A percentile compares a stretch with the other conserved stretches of the same genome.
These are phyloP conservation scores for Kazachstania psychrophila DNA, from an alignment of 805 yeast species.

Conservation along the genomic window DNA sequence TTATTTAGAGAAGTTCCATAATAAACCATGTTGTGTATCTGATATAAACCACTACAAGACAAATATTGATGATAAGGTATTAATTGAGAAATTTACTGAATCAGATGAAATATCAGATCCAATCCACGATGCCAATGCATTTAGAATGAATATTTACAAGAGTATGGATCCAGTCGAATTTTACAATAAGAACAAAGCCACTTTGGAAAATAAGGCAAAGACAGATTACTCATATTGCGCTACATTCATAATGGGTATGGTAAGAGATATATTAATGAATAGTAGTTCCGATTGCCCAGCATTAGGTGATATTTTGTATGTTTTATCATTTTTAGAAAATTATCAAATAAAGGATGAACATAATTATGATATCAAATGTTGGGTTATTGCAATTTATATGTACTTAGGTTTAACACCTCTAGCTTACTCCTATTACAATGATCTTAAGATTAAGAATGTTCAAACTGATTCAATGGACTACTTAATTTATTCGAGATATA, in stretches of 20 bases:
- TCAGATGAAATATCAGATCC: slow-evolving; percentile 18
- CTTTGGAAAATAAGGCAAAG: slow-evolving; percentile 35
- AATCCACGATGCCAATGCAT: slow-evolving; percentile 43
- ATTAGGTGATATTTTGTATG: slow-evolving; percentile 28
- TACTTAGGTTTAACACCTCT: slow-evolving; percentile 44
- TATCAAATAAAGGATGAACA: slow-evolving; percentile 50
- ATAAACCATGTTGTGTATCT: slow-evolving; percentile 55
- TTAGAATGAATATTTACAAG: slow-evolving; percentile 19
- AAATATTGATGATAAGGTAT: slow-evolving; percentile 20
- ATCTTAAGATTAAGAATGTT: slow-evolving; percentile 57
- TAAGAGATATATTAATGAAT: slow-evolving; percentile 29
- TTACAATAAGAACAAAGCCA: slow-evolving; percentile 34
- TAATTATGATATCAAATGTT: slow-evolving; percentile 61
- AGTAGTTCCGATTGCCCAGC: slow-evolving; percentile 10
- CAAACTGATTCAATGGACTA: slow-evolving; percentile 67
- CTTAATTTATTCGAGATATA: slow-evolving; percentile 40
- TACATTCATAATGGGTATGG: slow-evolving; percentile 52
- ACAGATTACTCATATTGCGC: slow-evolving; percentile 69
- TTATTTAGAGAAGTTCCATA: slow-evolving; percentile 40
- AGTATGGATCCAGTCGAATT: slow-evolving; percentile 20
- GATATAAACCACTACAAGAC: slow-evolving; percentile 41
- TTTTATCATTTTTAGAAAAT: slow-evolving; percentile 49
- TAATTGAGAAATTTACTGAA: background rate
- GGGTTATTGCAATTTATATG: slow-evolving; percentile 60
- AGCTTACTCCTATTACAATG: slow-evolving; percentile 43